Base-by-base conservation (phyloP, 2,329 filamentous ascomycete species). In the Neofusicoccum ribis region DNA sequence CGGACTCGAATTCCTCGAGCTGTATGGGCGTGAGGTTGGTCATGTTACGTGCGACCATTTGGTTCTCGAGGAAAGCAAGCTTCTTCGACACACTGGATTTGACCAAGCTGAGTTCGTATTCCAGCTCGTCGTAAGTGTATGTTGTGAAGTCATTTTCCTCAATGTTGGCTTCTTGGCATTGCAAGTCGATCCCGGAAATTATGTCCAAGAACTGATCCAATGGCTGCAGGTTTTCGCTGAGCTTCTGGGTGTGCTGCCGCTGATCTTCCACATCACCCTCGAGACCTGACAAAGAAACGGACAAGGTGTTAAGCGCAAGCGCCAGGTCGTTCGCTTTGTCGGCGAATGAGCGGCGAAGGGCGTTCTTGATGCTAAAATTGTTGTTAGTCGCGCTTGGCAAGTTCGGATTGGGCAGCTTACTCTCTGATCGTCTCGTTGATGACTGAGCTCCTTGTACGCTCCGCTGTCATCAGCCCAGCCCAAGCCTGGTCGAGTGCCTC, bases 111-210 rank as follows among this genome's bases (percentile, higher is more conserved):
- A 98, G 85, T 79, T 99, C 95, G 80, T 99, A 99, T 67, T 89
- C 88, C 47, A 99, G 85, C 79, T 99, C 95, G 75, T 99, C 95
- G 77, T 98, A 95, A 9, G 94, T 97, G 80, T 98, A 98, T 8
- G 94, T 98, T n/a, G 95, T 99, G 78, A 95, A 98, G 81, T 99
- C 95, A 78, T 99, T 99, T 74, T 99, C 95, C 78, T 99, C 95
- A 69, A 99, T 97, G 76, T 99, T 98, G 68, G 95, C 95, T 81
- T 98, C 94, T 67, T 89, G 86, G 76, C 95, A 99, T 79, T 97
- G 92, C 68, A 88, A 87, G 73, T 97, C 93, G 54, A 98, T 86
- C 11, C 87, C 88, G 14, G 88, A 91, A 74, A 99, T 97, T 68
- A 92, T 91, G 68, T 92, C 89, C 46, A 99, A 85, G 75, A 96